Evolutionary conservation across 148 eudicot genomes (phyloP).

Genomic region (Persicaria tinctoria): DNA sequence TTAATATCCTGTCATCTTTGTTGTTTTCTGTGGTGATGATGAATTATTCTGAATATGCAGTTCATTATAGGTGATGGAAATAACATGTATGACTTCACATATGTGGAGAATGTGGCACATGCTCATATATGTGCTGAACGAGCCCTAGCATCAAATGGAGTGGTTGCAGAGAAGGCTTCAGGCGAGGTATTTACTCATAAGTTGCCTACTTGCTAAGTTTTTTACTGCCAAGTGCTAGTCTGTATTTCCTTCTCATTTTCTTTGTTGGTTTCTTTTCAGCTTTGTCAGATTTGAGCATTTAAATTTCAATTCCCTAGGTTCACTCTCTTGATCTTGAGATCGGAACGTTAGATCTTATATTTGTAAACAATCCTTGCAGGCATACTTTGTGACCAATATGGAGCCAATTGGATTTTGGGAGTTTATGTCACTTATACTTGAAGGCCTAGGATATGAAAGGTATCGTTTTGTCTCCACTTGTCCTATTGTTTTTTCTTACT

Average conservation of each 20-base stretch:
- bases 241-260: neutral
- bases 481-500: neutral
- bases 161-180: conserved; percentile 73
- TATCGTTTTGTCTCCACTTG: conserved; percentile 14
- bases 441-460: conserved; percentile 97
- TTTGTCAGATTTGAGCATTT: neutral
- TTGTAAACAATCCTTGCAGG: conserved; percentile 40
- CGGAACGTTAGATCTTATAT: neutral
- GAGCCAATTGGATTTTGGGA: conserved; percentile 96
- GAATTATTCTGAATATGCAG: conserved; percentile 27
- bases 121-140: conserved; percentile 98
- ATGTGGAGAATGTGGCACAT: conserved; percentile 98
- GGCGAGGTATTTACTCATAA: conserved; percentile 60
- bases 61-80: conserved; percentile 88
- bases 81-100: conserved; percentile 92
- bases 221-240: neutral
- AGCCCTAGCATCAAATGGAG: conserved; percentile 77
- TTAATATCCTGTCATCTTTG: neutral
- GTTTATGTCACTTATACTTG: conserved; percentile 83
- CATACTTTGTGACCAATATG: conserved; percentile 87
- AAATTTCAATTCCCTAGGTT: neutral
- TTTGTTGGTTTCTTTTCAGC: neutral
- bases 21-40: neutral
- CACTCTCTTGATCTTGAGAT: neutral
- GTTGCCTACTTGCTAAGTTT: neutral